These are phyloP conservation scores for Eucommia ulmoides DNA, from an alignment of 257 asterid genomes.

Conservation along the genomic window DNA sequence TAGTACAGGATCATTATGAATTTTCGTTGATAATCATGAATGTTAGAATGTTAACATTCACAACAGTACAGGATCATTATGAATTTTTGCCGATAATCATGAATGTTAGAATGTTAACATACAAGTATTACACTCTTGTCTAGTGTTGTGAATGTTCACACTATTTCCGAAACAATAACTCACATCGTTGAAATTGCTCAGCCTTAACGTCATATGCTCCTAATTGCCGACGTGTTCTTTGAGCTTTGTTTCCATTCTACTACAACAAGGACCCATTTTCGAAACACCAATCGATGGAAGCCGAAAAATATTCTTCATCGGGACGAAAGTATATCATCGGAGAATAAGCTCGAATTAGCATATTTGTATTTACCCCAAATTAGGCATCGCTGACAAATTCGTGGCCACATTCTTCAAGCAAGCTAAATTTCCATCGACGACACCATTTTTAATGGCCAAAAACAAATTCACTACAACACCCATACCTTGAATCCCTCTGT, in stretches of 20 bases:
- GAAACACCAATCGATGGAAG: slow-evolving; percentile 78
- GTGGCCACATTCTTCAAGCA: slow-evolving; percentile 52
- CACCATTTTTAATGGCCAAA: slow-evolving; percentile 9
- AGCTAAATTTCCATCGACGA: slow-evolving; percentile 17
- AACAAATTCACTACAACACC: slow-evolving; percentile 42
- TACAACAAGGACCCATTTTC: slow-evolving; percentile 44
- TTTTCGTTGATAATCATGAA: too few relatives aligned
- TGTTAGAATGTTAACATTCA: too few relatives aligned
- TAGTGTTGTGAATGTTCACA: too few relatives aligned
- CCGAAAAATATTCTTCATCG: slow-evolving; percentile 48
- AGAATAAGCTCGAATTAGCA: slow-evolving; percentile 38
- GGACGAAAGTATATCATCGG: slow-evolving; percentile 70
- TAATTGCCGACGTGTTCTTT: slow-evolving; percentile 90
- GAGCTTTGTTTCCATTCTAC: slow-evolving; percentile 38
- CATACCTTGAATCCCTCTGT: slow-evolving; percentile 37
- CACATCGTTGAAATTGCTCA: slow-evolving; percentile 77
- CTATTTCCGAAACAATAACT: too few relatives aligned
- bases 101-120: too few relatives aligned
- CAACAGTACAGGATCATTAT: too few relatives aligned
- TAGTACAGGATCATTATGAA: too few relatives aligned
- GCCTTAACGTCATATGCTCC: slow-evolving; percentile 80
- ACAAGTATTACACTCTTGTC: too few relatives aligned
- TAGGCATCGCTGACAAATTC: slow-evolving; percentile 32
- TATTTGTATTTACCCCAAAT: slow-evolving; percentile 31
- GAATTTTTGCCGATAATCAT: too few relatives aligned